Evolutionary conservation across 768 basidiomycete genomes (phyloP), one percentile per base, ranked within the genome.

Genomic region (Albatrellus ellisii): DNA sequence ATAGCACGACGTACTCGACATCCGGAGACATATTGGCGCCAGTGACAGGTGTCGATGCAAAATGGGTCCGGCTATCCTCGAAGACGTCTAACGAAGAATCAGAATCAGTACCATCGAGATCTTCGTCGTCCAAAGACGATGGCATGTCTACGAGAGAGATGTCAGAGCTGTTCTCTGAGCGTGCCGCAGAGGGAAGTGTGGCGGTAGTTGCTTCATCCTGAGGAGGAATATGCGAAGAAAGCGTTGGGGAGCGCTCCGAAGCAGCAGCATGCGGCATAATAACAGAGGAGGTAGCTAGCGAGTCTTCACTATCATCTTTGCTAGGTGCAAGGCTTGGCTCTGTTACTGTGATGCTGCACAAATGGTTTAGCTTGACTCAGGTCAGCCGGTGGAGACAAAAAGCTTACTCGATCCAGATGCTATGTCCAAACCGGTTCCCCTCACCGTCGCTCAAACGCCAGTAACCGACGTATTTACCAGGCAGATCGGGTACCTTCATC

Each of bases 391-490:
- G 4, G n/a, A 29, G n/a, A 17, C 42, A 32, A 20, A 44, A 2
- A 11, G 64, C 80, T 58, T 45, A 85, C 85, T 86, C 82, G 20
- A 83, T 73, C 83, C 85, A 87, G 15, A 89, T 66, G 44, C 70
- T 78, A 26, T 78, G 64, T 20, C 83, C 86, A 51, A 90, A 90
- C 34, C 73, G 55, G 31, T 65, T 66, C 1, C 72, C 74, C 14
- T 65, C 52, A 4, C 67, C 70, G 50, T 83, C 75, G 45, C 61
- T 72, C 44, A 90, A 56, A 32, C 77, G 67, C 83, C 84, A 90
- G 52, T 83, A 86, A 39, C 80, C 72, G 42, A 79, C 71, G 59
- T 86, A 87, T 41, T 72, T 68, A 9, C 84, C 84, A 2, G 81
- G 69, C 10, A 56, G 51, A 34, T 86, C 85, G 9, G 88, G 88